Percentiles rank a stretch among this genome's conserved stretches.
These are phyloP conservation scores for Pugionium dolabratum DNA, from an alignment of 345 rosid genomes.

Conservation along the genomic window DNA sequence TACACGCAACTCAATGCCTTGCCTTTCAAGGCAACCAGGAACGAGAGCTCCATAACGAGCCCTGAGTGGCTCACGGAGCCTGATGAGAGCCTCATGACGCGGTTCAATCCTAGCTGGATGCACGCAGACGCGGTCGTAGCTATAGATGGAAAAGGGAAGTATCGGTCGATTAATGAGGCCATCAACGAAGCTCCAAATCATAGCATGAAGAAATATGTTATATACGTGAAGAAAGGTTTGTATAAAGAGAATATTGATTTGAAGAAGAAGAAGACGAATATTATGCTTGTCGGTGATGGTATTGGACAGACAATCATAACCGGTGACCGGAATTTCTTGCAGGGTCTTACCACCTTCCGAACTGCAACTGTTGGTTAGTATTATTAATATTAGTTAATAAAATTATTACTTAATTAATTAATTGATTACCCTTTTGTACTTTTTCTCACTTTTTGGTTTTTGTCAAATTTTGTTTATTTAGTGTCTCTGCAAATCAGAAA, in stretches of 20 bases:
- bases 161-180: constrained; percentile 67
- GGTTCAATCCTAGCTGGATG: constrained; percentile 39
- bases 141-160: constrained; percentile 70
- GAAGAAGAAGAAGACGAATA: constrained; percentile 70
- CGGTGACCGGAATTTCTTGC: constrained; percentile 70
- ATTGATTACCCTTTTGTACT: constrained; percentile 19
- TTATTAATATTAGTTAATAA: neutral
- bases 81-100: constrained; percentile 52
- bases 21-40: constrained; percentile 60
- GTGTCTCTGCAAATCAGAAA: constrained; percentile 22
- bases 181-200: constrained; percentile 67
- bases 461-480: constrained; percentile 27
- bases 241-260: constrained; percentile 76
- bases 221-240: constrained; percentile 70
- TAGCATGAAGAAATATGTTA: constrained; percentile 62
- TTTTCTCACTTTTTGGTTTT: constrained; percentile 23
- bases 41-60: constrained; percentile 25
- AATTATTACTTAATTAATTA: constrained; percentile 15
- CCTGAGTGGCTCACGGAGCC: constrained; percentile 73
- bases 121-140: constrained; percentile 57
- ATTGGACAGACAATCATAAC: constrained; percentile 66
- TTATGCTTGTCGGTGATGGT: constrained; percentile 82
- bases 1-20: constrained; percentile 62
- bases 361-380: constrained; percentile 86
- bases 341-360: constrained; percentile 95